A percentile compares a stretch with the other conserved stretches of the same genome.
phyloP scores from a whole-genome alignment of 176 grass and related monocot species.

The Phoenix roebelenii region DNA sequence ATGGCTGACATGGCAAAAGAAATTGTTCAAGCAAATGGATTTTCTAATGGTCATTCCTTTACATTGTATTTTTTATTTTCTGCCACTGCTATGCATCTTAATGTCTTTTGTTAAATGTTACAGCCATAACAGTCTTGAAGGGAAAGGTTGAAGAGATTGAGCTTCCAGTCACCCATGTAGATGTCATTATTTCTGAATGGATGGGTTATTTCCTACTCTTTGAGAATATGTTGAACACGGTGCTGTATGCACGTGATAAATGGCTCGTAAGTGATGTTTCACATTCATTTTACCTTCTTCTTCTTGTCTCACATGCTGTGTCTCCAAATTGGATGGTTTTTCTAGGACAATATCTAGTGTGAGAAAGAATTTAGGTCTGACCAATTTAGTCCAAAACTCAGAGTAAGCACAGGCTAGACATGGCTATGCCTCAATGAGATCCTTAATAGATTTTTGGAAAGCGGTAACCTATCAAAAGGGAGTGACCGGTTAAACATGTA shows the following conservation, averaged over 20 bases:
- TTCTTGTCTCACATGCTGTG: not conserved
- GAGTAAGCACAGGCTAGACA: too few species aligned
- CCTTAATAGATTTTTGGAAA: too few species aligned
- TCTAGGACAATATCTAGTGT: too few species aligned
- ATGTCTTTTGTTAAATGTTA: slow-evolving; percentile 8
- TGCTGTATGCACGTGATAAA: slow-evolving; percentile 96
- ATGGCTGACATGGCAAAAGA: slow-evolving; percentile 99
- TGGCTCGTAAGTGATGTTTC: slow-evolving; percentile 75
- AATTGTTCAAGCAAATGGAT: slow-evolving; percentile 79
- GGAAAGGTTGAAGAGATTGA: slow-evolving; percentile 97
- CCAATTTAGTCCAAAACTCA: too few species aligned
- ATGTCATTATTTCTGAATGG: slow-evolving; percentile 94
- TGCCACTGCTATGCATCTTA: not conserved
- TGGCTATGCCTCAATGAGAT: too few species aligned
- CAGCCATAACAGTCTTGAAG: slow-evolving; percentile 94
- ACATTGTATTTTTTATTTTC: not conserved
- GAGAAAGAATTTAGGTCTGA: too few species aligned
- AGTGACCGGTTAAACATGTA: too few species aligned
- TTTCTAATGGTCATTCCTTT: slow-evolving; percentile 58
- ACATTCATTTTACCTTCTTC: not conserved
- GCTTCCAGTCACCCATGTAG: slow-evolving; percentile 74
- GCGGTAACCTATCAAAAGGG: too few species aligned
- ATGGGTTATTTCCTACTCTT: slow-evolving; percentile 99
- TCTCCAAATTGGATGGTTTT: too few species aligned
- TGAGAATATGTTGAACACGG: slow-evolving; percentile 98